These are phyloP conservation scores for Thraustochytrium striatum DNA, from an alignment of 352 stramenopile species.

Conservation along the genomic window DNA sequence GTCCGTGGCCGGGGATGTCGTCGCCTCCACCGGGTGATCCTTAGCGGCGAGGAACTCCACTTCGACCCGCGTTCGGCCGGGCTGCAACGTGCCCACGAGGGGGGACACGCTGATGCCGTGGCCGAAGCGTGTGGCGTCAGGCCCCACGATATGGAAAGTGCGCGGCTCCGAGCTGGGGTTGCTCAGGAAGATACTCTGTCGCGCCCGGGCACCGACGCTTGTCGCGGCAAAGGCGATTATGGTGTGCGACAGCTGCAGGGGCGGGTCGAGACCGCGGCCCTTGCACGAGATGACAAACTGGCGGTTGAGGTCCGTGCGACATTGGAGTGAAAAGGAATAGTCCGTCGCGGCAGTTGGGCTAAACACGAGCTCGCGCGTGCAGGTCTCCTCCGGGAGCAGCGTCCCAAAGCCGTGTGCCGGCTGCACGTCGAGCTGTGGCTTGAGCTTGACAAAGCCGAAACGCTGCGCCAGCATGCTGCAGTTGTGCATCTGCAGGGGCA, in stretches of 20 bases:
- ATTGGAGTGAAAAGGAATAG: slow-evolving; percentile 56
- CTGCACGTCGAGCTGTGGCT: slow-evolving; percentile 60
- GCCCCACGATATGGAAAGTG: slow-evolving; percentile 59
- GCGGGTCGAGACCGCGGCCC: slow-evolving; percentile 57
- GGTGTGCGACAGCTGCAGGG: slow-evolving; percentile 60
- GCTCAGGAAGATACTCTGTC: slow-evolving; percentile 57
- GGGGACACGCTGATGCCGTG: slow-evolving; percentile 63
- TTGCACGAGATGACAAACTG: slow-evolving; percentile 58
- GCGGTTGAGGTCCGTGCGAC: slow-evolving; percentile 60
- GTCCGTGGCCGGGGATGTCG: neutral
- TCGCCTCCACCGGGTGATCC: slow-evolving; percentile 47
- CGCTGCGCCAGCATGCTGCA: slow-evolving; percentile 61
- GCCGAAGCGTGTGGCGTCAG: slow-evolving; percentile 47
- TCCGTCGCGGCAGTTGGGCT: slow-evolving; percentile 58
- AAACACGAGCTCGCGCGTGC: slow-evolving; percentile 58
- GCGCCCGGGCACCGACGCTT: slow-evolving; percentile 57
- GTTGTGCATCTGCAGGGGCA: slow-evolving; percentile 60
- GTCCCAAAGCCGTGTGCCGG: slow-evolving; percentile 64
- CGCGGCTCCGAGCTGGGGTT: slow-evolving; percentile 59
- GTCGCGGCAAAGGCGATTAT: slow-evolving; percentile 60
- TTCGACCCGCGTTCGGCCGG: slow-evolving; percentile 65
- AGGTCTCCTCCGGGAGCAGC: slow-evolving; percentile 60
- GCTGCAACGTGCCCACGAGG: slow-evolving; percentile 60
- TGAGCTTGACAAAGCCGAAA: slow-evolving; percentile 65
- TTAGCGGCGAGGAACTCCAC: slow-evolving; percentile 68